phyloP scores from a whole-genome alignment of 208 protist species.

The Trypanosoma cruzi region DNA sequence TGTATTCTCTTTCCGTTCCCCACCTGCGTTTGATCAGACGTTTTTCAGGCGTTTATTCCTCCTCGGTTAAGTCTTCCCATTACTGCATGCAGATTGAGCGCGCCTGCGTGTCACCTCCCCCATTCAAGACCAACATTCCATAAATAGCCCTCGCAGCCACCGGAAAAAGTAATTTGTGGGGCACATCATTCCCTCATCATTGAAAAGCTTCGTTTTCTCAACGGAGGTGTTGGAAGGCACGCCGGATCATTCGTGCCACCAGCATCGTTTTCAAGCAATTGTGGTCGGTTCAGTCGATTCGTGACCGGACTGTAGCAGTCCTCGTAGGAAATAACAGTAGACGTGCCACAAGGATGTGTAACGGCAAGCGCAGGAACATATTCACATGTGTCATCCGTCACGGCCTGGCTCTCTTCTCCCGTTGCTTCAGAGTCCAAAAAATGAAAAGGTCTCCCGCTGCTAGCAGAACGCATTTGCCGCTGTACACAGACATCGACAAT shows the following conservation, averaged over 20 bases:
- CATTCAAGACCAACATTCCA: not conserved
- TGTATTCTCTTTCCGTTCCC: too few relatives aligned
- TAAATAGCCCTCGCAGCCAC: not conserved
- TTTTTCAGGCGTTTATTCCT: too few relatives aligned
- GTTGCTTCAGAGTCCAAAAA: not conserved
- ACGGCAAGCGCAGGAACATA: constrained; percentile 11
- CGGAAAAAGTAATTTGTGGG: not conserved
- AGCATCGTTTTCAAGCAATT: constrained; percentile 13
- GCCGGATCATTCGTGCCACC: not conserved
- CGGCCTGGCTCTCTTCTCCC: not conserved
- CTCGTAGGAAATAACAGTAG: constrained; percentile 13
- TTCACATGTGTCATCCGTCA: constrained; percentile 1
- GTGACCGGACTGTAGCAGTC: constrained; percentile 16
- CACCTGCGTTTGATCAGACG: too few relatives aligned
- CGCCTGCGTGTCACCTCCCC: too few relatives aligned
- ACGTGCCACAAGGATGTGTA: constrained; percentile 11
- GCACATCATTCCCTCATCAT: not conserved
- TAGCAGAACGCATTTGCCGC: not conserved
- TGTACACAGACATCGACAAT: constrained; percentile 56
- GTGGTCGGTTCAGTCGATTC: constrained; percentile 4
- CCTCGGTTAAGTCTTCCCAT: too few relatives aligned
- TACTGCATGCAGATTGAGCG: too few relatives aligned
- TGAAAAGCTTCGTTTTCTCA: not conserved
- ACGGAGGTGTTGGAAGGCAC: not conserved
- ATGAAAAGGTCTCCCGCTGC: not conserved